Conservation (phyloP, 2,329 filamentous ascomycete species). For the Tolypocladium paradoxum region DNA sequence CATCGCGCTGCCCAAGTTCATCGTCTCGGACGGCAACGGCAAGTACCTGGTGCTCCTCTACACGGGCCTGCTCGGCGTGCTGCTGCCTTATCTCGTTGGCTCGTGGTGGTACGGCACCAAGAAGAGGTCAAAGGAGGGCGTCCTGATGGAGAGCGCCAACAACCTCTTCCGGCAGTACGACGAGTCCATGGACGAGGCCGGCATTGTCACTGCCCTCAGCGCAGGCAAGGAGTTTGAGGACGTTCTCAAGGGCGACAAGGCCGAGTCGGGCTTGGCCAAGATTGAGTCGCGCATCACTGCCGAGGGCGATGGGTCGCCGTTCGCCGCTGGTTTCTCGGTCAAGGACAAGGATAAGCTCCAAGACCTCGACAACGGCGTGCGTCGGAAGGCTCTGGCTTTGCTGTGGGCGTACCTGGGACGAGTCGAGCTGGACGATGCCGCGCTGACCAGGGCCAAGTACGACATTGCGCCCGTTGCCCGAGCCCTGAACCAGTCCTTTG, state of each 20-base stretch:
- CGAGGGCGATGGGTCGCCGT: constrained; percentile 39
- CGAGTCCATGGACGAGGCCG: constrained; percentile 70
- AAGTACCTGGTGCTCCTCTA: constrained; percentile 93
- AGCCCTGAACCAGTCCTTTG: constrained; percentile 75
- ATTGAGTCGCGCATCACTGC: constrained; percentile 72
- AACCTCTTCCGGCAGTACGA: constrained; percentile 90
- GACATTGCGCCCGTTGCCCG: constrained; percentile 81
- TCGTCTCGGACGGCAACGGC: constrained; percentile 85
- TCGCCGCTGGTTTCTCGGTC: constrained; percentile 47
- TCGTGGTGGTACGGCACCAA: constrained; percentile 99
- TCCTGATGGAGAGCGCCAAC: constrained; percentile 86
- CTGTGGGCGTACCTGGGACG: constrained; percentile 94
- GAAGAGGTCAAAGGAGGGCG: constrained; percentile 82
- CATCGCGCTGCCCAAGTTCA: constrained; percentile 87
- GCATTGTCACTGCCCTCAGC: constrained; percentile 71
- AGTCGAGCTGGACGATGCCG: constrained; percentile 68
- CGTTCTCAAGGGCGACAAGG: constrained; percentile 64
- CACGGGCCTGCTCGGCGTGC: constrained; percentile 73
- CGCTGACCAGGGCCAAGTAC: constrained; percentile 76
- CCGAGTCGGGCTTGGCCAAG: constrained; percentile 70
- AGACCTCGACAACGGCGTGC: constrained; percentile 66
- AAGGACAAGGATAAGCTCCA: constrained; percentile 71
- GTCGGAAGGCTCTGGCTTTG: constrained; percentile 77
- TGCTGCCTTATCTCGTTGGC: constrained; percentile 86
- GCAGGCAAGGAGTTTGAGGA: constrained; percentile 76